Conservation (phyloP, 2,329 filamentous ascomycete species). For the Colletotrichum sp. region DNA sequence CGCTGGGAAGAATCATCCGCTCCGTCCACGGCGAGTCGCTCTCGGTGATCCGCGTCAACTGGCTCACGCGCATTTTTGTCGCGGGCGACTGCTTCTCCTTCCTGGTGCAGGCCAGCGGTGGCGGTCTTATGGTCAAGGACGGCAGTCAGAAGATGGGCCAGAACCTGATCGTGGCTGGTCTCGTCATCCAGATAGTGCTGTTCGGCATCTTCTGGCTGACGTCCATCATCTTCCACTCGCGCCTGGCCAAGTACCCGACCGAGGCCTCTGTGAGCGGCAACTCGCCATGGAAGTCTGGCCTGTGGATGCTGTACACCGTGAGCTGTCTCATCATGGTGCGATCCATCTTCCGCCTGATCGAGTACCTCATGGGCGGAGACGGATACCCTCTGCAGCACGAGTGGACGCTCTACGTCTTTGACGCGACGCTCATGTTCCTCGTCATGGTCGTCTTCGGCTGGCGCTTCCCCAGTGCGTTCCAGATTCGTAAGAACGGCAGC, state of each 20-base stretch:
- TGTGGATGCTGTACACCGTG: conserved; percentile 57
- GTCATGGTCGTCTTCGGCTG: conserved; percentile 50
- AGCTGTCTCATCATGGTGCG: conserved; percentile 54
- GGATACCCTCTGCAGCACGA: conserved; percentile 56
- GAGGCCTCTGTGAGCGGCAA: conserved; percentile 16
- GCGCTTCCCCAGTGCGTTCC: conserved; percentile 18
- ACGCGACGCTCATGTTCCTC: conserved; percentile 55
- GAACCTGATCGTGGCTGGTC: conserved; percentile 59
- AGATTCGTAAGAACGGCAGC: conserved; percentile 4
- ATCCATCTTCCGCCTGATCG: conserved; percentile 62
- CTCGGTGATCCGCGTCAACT: conserved; percentile 36
- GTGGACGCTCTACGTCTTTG: conserved; percentile 65
- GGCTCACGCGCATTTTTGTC: conserved; percentile 62
- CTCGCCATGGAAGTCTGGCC: conserved; percentile 34
- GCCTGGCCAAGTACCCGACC: conserved; percentile 26
- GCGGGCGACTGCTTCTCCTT: conserved; percentile 58
- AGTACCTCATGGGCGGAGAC: conserved; percentile 58
- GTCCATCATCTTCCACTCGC: conserved; percentile 52
- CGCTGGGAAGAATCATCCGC: conserved; percentile 47
- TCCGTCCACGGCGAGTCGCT: conserved; percentile 38
- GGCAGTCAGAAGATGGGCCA: conserved; percentile 41
- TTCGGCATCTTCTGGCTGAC: conserved; percentile 61
- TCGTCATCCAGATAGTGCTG: conserved; percentile 61
- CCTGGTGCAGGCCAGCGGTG: conserved; percentile 51
- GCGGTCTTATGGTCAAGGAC: conserved; percentile 34